Base-by-base conservation (phyloP, 768 basidiomycete species). In the Lyophyllum atratum region DNA sequence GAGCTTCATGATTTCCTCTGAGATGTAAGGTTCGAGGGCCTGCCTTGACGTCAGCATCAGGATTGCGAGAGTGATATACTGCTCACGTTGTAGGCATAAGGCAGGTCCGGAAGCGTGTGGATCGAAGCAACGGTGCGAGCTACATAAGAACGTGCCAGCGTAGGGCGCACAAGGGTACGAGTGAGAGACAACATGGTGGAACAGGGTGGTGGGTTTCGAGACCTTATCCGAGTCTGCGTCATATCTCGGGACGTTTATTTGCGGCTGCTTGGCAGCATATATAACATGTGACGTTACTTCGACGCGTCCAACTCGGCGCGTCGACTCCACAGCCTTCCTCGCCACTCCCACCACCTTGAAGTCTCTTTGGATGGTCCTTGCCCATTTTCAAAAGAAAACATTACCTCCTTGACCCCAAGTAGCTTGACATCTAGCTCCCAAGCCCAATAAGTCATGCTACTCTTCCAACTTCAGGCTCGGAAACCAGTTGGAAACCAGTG, bases 11-110 rank as follows among this genome's bases (percentile, higher is more conserved):
- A 99, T 98, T 70, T 95, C 83, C 64, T 85, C 80, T 1, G 90
- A 90, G 72, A 99, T 95, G 66, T 87, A 82, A 10, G 96, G 96
- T 75, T 98, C 95, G 62, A 98, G 86, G 10, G 93, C 92, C 88
- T 89, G 52, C 33, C 43, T 49, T 1, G 4, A 42, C 12, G 52
- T 49, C 14, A 43, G 11, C 21, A 43, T 43, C 56, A 17, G 33
- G 17, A 15, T 17, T 37, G 21, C 12, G 25, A 5, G 28, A 52
- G 26, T 7, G 11, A n/a, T 26, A 45, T 15, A 33, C 4, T 12
- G 62, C 81, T 59, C 52, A 89, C 92, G 72, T 93, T 83, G 71
- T 95, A 92, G 19, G 77, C 76, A 68, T 94, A 95, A 44, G 92
- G 90, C 28, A 95, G 78, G 39, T 83, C 75, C 4, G 93, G 93